Evolutionary conservation across 768 basidiomycete species (phyloP), one percentile per base, ranked within the genome.

Genomic region (Phaffia australis): DNA sequence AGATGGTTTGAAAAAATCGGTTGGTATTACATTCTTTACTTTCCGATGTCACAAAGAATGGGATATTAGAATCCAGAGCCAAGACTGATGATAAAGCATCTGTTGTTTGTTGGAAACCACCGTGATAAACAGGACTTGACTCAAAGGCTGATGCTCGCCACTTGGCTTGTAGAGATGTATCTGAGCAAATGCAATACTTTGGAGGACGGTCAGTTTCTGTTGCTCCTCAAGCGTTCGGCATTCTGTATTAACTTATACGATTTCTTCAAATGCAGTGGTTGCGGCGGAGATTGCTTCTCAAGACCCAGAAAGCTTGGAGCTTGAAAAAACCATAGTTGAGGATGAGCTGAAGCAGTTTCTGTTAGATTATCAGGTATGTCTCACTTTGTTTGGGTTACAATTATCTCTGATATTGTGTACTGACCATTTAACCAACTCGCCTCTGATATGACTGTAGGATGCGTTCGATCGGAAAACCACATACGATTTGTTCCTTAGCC

Each of bases 121-220:
- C 4, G 11, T 11, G 35, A 11, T 42, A 42, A 23, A 50, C 65
- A 97, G 93, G 91, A 95, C 72, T 71, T 87, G 49, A 92, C 90
- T 0, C 93, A 97, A 75, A 83, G 95, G 50, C 92, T 92, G 87
- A 91, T 98, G 85, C 79, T 99, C 23, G 93, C 95, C 21, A 97
- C 92, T 0, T 99, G 95, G 95, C 84, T 99, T 16, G 87, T 95
- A 35, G 95, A 99, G 76, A 90, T 98, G 70, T 97, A 92, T 74
- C 83, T 99, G 19, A 88, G 88, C 77, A 98, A 95, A 79, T 91
- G 89, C 75, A 94, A 95, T 73, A 89, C 94, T 69, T 79, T 98
- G 60, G 95, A 99, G 73, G 95, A 98, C 73, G 80, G 66, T 67
- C 8, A 21, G 54, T 63, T 48, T 35, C 3, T n/a, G 23, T 32